phyloP scores from a whole-genome alignment of 1,139 yeast genomes.

The Geotrichum restrictum region DNA sequence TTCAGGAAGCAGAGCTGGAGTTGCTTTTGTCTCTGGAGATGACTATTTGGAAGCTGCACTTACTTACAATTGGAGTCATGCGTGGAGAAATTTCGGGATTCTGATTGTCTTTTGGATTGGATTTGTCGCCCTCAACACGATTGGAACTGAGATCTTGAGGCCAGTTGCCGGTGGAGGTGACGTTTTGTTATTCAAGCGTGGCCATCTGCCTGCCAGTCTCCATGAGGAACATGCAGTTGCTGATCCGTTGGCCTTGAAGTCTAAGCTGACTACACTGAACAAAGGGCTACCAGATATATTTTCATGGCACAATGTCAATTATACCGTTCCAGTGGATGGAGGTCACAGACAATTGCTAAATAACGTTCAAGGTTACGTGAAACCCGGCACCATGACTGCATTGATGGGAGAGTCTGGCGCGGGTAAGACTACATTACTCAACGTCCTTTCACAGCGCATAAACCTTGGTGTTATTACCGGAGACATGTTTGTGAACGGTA shows the following conservation, averaged over 20 bases:
- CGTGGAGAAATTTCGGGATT: slow-evolving; percentile 42
- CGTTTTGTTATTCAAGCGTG: slow-evolving; percentile 41
- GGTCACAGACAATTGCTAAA: slow-evolving; percentile 44
- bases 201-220: slow-evolving; percentile 45
- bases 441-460: slow-evolving; percentile 54
- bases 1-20: slow-evolving; percentile 42
- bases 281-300: slow-evolving; percentile 42
- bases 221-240: slow-evolving; percentile 45
- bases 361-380: slow-evolving; percentile 57
- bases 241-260: slow-evolving; percentile 43
- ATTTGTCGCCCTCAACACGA: slow-evolving; percentile 36
- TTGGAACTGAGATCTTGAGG: slow-evolving; percentile 39
- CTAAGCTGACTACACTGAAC: slow-evolving; percentile 34
- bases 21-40: slow-evolving; percentile 43
- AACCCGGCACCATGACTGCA: slow-evolving; percentile 58
- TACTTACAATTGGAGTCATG: slow-evolving; percentile 38
- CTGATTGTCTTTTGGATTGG: slow-evolving; percentile 37
- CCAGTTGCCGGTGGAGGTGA: slow-evolving; percentile 43
- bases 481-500: slow-evolving; percentile 57
- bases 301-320: slow-evolving; percentile 47
- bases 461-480: slow-evolving; percentile 57
- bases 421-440: slow-evolving; percentile 59
- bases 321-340: slow-evolving; percentile 48
- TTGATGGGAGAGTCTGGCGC: slow-evolving; percentile 67
- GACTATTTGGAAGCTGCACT: slow-evolving; percentile 39